A percentile compares a stretch with the other conserved stretches of the same genome.
Evolutionary conservation across 352 stramenopile genomes (phyloP).

Genomic region (Phytophthora citrophthora): DNA sequence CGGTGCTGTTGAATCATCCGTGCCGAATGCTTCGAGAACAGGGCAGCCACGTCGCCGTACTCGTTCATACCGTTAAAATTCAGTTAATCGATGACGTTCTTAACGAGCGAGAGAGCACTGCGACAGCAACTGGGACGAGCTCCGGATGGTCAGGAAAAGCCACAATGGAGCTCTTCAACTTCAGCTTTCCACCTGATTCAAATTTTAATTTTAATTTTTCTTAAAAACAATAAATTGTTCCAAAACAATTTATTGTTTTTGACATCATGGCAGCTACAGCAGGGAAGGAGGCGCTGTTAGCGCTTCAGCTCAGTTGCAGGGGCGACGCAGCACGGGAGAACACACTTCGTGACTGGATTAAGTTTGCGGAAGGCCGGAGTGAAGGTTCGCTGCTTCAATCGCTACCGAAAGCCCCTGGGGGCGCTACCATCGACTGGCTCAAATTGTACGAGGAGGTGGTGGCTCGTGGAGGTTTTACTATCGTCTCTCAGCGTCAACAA

Average conservation of each 20-base stretch:
- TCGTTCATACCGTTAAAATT: conserved; percentile 19
- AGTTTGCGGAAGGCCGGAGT: conserved; percentile 56
- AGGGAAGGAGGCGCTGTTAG: conserved; percentile 49
- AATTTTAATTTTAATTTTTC: too few species aligned
- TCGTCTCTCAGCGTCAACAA: conserved; percentile 56
- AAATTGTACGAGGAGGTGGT: conserved; percentile 86
- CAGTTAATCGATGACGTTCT: conserved; percentile 2
- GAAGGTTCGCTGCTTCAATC: conserved; percentile 52
- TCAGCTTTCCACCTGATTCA: neutral
- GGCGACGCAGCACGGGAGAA: conserved; percentile 66
- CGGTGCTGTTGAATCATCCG: conserved; percentile 38
- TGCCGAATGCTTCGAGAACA: conserved; percentile 50
- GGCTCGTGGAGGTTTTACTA: conserved; percentile 57
- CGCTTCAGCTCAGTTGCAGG: conserved; percentile 73
- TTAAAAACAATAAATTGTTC: neutral
- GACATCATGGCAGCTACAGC: conserved; percentile 11
- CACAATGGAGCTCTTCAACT: conserved; percentile 12
- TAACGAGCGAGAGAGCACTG: conserved; percentile 3
- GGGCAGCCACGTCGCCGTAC: conserved; percentile 39
- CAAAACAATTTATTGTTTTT: too few species aligned
- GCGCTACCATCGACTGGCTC: conserved; percentile 72
- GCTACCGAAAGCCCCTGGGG: conserved; percentile 61
- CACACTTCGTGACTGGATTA: conserved; percentile 62
- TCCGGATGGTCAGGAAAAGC: neutral
- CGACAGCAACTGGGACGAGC: conserved; percentile 19